A percentile compares a stretch with the other conserved stretches of the same genome.
Conservation (phyloP, 2,329 filamentous ascomycete genomes). For the Trichoderma sp. region DNA sequence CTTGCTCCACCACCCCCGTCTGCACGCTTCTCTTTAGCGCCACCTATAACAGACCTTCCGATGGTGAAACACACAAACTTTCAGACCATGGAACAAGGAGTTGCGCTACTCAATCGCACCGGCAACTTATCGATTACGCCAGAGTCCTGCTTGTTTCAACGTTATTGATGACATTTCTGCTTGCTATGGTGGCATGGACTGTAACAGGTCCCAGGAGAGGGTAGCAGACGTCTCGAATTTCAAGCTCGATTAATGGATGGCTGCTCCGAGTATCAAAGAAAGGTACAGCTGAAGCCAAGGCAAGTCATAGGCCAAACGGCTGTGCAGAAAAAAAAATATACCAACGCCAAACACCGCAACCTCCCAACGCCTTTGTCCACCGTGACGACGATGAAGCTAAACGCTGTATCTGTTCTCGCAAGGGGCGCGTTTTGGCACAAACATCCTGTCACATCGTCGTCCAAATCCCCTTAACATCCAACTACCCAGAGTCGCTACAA, state of each 20-base stretch:
- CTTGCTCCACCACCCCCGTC: neutral
- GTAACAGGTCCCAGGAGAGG: neutral
- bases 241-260: neutral
- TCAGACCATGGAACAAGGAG: neutral
- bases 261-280: neutral
- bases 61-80: conserved; percentile 9
- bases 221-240: neutral
- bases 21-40: neutral
- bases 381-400: neutral
- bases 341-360: conserved; percentile 4
- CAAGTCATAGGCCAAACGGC: neutral
- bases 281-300: neutral
- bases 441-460: neutral
- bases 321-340: neutral
- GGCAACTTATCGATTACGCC: conserved; percentile 15
- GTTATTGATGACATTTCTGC: neutral
- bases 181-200: neutral
- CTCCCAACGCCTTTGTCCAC: neutral
- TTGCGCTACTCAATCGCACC: neutral
- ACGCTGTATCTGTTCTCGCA: neutral
- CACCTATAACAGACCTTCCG: neutral
- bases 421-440: neutral
- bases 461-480: conserved; percentile 6
- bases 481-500: neutral
- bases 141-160: neutral